Evolutionary conservation across 768 basidiomycete genomes (phyloP), one percentile per base, ranked within the genome.

Genomic region (Lactarius tabidus): DNA sequence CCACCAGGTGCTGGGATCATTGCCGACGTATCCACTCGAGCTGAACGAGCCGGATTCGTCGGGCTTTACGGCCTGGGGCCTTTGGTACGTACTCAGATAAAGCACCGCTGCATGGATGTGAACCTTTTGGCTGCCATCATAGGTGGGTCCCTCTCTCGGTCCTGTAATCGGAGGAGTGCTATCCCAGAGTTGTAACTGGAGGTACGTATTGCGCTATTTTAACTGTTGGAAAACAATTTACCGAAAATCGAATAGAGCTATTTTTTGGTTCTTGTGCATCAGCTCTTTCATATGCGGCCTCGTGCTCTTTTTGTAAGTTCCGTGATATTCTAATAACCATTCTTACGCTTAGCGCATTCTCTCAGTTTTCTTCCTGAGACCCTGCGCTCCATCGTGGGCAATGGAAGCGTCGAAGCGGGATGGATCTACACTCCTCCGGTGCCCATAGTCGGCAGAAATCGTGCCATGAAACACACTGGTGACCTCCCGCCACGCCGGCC

Each of bases 1-100:
- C n/a, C n/a, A n/a, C n/a, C 43, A 85, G 87, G 87, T 59, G 85
- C 88, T 38, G 93, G 93, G 6, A 85, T 90, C 7, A 82, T 95
- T 62, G 85, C 85, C 2, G 93, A 95, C 72, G 87, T 95, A 31
- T 83, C 90, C 6, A 82, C 82, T 2, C 85, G 84, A 0, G 80
- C 82, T 41, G 91, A 94, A 75, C 78, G 92, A 39, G 93, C 89
- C 20, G 82, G 85, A 8, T 91, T 87, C 75, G 82, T 86, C 62
- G 92, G 91, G 3, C 57, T 90, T 9, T 90, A 85, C 73, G 79
- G 75, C 39, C 64, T 88, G 3, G 88, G 88, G 0, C 86, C 88
- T n/a, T 80, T 85, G 80, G 87, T 85, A 66, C 48, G 83, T 71
- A 17, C 14, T 15, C 14, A 17, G n/a, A n/a, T 35, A 28, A 29